Evolutionary conservation across 2,329 filamentous ascomycete genomes (phyloP).

Genomic region (Cladorrhinum sp.): DNA sequence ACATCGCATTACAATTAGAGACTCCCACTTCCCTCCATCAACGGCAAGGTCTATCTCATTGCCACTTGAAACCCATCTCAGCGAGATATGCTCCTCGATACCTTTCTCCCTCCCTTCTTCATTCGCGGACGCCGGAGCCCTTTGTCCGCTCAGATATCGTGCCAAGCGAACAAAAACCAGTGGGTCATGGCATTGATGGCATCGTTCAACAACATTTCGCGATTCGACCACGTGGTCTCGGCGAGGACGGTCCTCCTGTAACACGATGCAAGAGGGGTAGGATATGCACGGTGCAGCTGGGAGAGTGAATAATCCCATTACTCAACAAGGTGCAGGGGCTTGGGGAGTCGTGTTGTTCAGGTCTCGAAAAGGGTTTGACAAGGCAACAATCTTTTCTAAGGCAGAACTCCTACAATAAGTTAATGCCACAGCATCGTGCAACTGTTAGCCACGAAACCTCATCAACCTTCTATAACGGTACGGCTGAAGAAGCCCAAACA

Average conservation of each 20-base stretch:
- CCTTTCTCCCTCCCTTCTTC: background rate
- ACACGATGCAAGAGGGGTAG: too few relatives aligned
- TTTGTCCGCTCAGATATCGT: background rate
- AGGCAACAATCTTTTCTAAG: too few relatives aligned
- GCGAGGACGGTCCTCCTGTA: background rate
- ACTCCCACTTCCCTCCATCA: background rate
- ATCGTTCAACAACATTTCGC: slow-evolving; percentile 4
- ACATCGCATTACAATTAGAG: background rate
- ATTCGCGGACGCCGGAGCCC: too few relatives aligned
- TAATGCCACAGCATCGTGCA: too few relatives aligned
- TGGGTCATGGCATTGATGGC: background rate
- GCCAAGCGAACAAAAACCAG: background rate
- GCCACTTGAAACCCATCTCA: background rate
- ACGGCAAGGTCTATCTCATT: background rate
- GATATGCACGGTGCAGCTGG: too few relatives aligned
- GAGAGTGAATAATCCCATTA: too few relatives aligned
- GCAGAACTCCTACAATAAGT: too few relatives aligned
- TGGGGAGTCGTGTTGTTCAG: too few relatives aligned
- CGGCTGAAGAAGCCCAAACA: background rate
- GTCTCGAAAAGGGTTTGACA: too few relatives aligned
- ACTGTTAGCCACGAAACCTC: background rate
- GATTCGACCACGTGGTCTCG: background rate
- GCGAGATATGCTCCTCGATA: background rate
- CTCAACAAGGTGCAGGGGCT: too few relatives aligned
- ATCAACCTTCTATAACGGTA: background rate